Percentiles rank a stretch among this genome's conserved stretches.
Conservation (phyloP, 495 filamentous ascomycete species). For the Chaetomium tenue region DNA sequence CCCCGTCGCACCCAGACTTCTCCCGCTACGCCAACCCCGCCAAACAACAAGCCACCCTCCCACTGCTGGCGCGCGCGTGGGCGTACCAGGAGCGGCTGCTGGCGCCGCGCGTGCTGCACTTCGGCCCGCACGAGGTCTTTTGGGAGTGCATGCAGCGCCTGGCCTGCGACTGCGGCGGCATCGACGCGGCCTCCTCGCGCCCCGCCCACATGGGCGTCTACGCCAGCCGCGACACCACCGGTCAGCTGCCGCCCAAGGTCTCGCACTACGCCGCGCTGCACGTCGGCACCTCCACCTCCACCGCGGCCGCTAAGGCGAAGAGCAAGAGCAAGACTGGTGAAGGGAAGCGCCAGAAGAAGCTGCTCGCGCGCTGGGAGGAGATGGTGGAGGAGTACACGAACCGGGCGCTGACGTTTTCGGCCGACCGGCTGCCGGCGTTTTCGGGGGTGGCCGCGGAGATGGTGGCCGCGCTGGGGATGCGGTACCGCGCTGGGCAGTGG, state of each 20-base stretch:
- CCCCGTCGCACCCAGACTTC: not conserved
- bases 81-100: slow-evolving; percentile 7
- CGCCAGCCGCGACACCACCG: slow-evolving; percentile 4
- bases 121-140: slow-evolving; percentile 1
- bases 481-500: slow-evolving; percentile 3
- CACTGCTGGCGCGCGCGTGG: slow-evolving; percentile 2
- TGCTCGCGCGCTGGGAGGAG: slow-evolving; percentile 9
- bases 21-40: not conserved
- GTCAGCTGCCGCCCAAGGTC: slow-evolving; percentile 7
- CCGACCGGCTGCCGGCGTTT: not conserved
- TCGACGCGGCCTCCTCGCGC: not conserved
- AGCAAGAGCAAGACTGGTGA: not conserved
- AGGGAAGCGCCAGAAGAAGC: not conserved
- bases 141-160: slow-evolving; percentile 3
- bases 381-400: slow-evolving; percentile 6
- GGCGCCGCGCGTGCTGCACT: slow-evolving; percentile 9
- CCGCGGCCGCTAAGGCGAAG: no score
- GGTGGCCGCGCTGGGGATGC: not conserved
- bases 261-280: slow-evolving; percentile 7
- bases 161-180: slow-evolving; percentile 1
- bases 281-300: not conserved
- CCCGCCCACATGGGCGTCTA: slow-evolving; percentile 1
- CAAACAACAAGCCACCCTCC: not conserved
- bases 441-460: not conserved
- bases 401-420: slow-evolving; percentile 5